A percentile compares a stretch with the other conserved stretches of the same genome.
Evolutionary conservation across 1,139 yeast genomes (phyloP).

Genomic region (Sugiyamaella japonica): DNA sequence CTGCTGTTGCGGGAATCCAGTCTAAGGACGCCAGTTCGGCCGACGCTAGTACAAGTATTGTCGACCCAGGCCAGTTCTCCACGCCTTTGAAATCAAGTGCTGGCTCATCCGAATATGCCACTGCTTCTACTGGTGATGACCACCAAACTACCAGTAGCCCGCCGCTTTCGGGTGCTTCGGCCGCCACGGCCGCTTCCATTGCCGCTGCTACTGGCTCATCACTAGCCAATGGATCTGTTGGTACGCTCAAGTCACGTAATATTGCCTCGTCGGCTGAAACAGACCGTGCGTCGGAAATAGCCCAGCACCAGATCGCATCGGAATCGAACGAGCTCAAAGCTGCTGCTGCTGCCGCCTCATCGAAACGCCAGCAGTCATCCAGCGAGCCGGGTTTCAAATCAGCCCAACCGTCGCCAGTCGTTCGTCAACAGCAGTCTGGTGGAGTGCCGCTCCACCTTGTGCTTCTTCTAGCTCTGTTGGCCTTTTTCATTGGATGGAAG

Average conservation of each 20-base stretch:
- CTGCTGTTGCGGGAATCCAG: slow-evolving; percentile 27
- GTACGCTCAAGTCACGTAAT: slow-evolving; percentile 4
- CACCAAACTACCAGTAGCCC: background rate
- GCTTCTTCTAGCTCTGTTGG: slow-evolving; percentile 51
- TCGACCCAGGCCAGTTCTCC: slow-evolving; percentile 11
- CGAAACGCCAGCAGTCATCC: slow-evolving; percentile 5
- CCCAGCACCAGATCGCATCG: slow-evolving; percentile 29
- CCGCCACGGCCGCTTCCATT: slow-evolving; percentile 15
- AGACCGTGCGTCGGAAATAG: slow-evolving; percentile 22
- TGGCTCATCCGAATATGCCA: background rate
- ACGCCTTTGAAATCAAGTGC: slow-evolving; percentile 6
- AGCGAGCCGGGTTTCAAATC: slow-evolving; percentile 23
- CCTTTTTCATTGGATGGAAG: slow-evolving; percentile 63
- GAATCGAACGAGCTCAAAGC: slow-evolving; percentile 28
- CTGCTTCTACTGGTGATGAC: slow-evolving; percentile 1
- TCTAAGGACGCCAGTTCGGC: slow-evolving; percentile 30
- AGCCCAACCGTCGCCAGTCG: slow-evolving; percentile 26
- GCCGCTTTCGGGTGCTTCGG: slow-evolving; percentile 1
- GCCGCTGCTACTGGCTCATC: slow-evolving; percentile 8
- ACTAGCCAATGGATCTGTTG: slow-evolving; percentile 3
- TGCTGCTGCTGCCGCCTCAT: slow-evolving; percentile 7
- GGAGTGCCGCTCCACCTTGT: slow-evolving; percentile 58
- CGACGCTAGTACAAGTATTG: slow-evolving; percentile 6
- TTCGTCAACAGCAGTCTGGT: slow-evolving; percentile 27
- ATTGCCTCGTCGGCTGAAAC: slow-evolving; percentile 9